A percentile compares a stretch with the other conserved stretches of the same genome.
Evolutionary conservation across 129 eudicot species (phyloP).

Genomic region (Pulicaria dysenterica): DNA sequence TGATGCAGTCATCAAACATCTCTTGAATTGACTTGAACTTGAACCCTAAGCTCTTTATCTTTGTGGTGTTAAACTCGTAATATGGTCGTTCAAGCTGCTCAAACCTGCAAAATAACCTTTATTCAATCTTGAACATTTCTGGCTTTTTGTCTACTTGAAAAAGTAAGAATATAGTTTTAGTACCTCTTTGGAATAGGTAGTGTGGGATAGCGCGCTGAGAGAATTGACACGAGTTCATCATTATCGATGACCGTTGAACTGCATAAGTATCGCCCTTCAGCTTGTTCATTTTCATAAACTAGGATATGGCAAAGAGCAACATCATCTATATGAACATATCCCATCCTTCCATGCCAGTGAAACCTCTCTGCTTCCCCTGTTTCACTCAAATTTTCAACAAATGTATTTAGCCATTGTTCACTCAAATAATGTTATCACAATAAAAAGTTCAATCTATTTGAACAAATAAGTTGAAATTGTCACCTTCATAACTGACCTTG

Average conservation of each 20-base stretch:
- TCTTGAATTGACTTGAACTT: constrained; percentile 79
- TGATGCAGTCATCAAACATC: constrained; percentile 81
- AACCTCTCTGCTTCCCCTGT: constrained; percentile 73
- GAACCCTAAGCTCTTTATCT: constrained; percentile 67
- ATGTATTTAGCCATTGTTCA: constrained; percentile 16
- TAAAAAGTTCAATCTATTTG: no score
- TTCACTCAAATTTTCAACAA: neutral
- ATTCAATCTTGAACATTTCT: neutral
- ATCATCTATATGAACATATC: constrained; percentile 89
- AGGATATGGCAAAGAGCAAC: constrained; percentile 85
- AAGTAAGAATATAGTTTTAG: neutral
- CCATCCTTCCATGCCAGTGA: constrained; percentile 90
- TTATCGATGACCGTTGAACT: constrained; percentile 67
- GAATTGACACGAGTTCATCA: constrained; percentile 60
- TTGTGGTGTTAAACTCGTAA: constrained; percentile 62
- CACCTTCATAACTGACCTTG: constrained; percentile 41
- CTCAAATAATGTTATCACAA: no score
- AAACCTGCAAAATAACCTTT: constrained; percentile 50
- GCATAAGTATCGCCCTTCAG: constrained; percentile 78
- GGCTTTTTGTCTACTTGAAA: no score
- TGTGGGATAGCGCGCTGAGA: constrained; percentile 67
- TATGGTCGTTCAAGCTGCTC: constrained; percentile 62
- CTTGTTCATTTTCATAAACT: constrained; percentile 67
- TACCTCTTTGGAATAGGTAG: constrained; percentile 79
- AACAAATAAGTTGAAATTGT: neutral